Base-by-base conservation (phyloP, 768 basidiomycete species). In the Scleroderma citrinum region DNA sequence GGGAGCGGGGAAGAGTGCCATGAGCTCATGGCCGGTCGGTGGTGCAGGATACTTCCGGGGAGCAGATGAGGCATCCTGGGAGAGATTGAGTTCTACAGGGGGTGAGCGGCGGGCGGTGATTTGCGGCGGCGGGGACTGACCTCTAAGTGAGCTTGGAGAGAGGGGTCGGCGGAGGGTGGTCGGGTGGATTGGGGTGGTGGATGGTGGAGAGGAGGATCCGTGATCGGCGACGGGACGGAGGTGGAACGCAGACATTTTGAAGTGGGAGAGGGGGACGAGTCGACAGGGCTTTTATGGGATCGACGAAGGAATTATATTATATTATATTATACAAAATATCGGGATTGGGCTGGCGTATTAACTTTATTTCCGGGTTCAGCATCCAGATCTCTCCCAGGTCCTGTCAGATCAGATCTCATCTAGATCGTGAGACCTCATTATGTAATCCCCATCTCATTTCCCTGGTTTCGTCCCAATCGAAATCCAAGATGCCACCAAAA, bases 1-100 rank as follows among this genome's bases (percentile, higher is more conserved):
- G 3, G 80, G 70, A 5, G 87, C 76, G 1, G 87, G 87, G 61
- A 89, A 90, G 70, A 90, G 77, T 13, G 84, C 84, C 87, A 90
- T 90, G 57, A 90, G 76, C 56, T 90, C 85, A 56, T 90, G 87
- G 2, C 87, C 87, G 0, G 84, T 87, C 5, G 85, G 83, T 1
- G 87, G 87, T 1, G 83, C 78, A 16, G 87, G 87, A 61, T 80
- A 86, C 54, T 81, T 82, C 49, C 82, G 71, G 3, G 75, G 67
- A 3, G 68, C 62, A 50, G 73, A 68, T 55, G 76, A 76, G 48
- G 73, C 69, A 35, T 74, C 69, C 50, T 78, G 76, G 0, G 76
- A 69, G 43, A 86, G 74, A 61, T 86, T 83, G 56, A 87, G 70
- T 63, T 87, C 85, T 85, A 59, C 11, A 56, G 35, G 32, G 11